These are phyloP conservation scores for Galium porrigens DNA, from an alignment of 305 asterid species.

Conservation along the genomic window DNA sequence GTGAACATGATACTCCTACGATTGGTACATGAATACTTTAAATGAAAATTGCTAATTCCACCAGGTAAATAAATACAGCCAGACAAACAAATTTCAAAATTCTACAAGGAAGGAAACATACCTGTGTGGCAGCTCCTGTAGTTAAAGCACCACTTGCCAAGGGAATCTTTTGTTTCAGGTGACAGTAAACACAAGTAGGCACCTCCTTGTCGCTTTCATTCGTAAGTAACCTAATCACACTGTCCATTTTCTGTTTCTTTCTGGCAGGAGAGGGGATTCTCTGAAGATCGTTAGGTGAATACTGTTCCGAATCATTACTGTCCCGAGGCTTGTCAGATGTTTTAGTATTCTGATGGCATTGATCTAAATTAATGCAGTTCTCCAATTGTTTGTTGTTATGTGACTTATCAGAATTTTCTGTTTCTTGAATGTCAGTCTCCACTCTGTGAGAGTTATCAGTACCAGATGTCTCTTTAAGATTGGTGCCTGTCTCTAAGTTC, in stretches of 20 bases:
- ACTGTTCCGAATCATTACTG: background rate
- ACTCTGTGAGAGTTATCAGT: background rate
- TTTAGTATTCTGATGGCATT: background rate
- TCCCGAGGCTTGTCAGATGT: background rate
- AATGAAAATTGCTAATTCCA: background rate
- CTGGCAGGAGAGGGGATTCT: background rate
- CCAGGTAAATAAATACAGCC: background rate
- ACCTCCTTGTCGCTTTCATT: background rate
- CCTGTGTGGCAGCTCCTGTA: conserved; percentile 6
- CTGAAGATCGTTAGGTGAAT: conserved; percentile 6
- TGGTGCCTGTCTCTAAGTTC: background rate
- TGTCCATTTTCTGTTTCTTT: conserved; percentile 13
- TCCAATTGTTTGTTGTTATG: background rate
- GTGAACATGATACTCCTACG: background rate
- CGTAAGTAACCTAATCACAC: background rate
- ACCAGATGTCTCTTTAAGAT: conserved; percentile 2
- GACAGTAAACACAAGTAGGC: conserved; percentile 14
- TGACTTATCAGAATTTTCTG: background rate
- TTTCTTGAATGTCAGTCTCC: conserved; percentile 1
- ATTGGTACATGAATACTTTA: background rate
- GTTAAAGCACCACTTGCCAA: background rate
- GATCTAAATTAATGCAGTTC: background rate
- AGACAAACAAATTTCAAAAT: background rate
- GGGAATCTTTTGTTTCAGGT: conserved; percentile 15
- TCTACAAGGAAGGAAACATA: background rate